These are phyloP conservation scores for Fraxinus paxiana DNA, from an alignment of 305 asterid genomes.

Conservation along the genomic window DNA sequence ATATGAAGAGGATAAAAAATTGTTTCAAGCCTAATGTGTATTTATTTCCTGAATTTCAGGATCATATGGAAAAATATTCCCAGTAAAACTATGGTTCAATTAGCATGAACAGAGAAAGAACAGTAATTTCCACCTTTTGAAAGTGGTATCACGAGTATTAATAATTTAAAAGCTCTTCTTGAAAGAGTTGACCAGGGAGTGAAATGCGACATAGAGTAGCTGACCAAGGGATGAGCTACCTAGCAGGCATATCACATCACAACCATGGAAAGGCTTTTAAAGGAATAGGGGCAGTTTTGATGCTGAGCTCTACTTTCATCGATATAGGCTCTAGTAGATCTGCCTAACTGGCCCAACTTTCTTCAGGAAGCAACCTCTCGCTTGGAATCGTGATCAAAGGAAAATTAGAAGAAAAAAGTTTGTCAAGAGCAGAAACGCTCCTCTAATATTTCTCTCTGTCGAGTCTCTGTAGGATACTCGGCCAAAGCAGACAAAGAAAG, in stretches of 20 bases:
- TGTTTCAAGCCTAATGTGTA: constrained; percentile 1
- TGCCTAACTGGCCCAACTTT: not conserved
- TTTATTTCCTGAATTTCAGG: not conserved
- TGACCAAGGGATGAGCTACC: not conserved
- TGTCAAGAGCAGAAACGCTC: not conserved
- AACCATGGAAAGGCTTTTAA: not conserved
- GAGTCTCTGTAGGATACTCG: not conserved
- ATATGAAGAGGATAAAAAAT: not conserved
- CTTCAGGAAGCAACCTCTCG: not conserved
- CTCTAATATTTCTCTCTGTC: not conserved
- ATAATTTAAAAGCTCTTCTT: not conserved
- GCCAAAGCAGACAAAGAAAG: not conserved
- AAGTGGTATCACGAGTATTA: not conserved
- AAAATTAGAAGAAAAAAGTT: not conserved
- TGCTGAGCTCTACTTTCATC: not conserved
- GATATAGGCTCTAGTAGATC: not conserved
- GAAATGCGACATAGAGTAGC: not conserved
- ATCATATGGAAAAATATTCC: not conserved
- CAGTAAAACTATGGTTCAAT: not conserved
- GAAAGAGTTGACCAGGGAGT: not conserved
- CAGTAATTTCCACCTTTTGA: not conserved
- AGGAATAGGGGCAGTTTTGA: not conserved
- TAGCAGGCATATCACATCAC: not conserved
- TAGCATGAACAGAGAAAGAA: not conserved
- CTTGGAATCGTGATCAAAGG: not conserved